Base-by-base conservation (phyloP, 2,329 filamentous ascomycete species). In the Fusarium humuli region DNA sequence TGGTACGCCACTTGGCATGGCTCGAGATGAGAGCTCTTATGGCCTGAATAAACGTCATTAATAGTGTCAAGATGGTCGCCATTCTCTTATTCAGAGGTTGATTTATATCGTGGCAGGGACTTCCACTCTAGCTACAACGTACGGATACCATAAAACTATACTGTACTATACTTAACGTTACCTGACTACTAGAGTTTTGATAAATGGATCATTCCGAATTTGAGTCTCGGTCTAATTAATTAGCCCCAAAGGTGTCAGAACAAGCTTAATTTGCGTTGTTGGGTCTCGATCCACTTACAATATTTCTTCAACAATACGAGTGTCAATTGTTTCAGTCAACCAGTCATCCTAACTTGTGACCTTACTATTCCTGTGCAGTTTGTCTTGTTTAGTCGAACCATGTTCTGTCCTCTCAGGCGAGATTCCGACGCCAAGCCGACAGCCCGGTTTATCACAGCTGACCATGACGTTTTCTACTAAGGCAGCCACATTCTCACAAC, bases 401-500 rank as follows among this genome's bases (percentile, higher is more conserved):
- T 11, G 30, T 54, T 29, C 30, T 16, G 34, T 12, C 11, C 10
- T 22, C 16, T 22, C 6, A 20, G 5, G n/a, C 16, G 32, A 44
- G 18, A 34, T 65, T 57, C n/a, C 25, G 23, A 16, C 42, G 48
- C 63, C 62, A 67, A 67, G 63, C 40, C 32, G 22, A 49, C 44
- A 16, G 14, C 20, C 49, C n/a, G 44, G 25, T 41, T 50, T 45
- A 44, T 42, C 27, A 40, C 48, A 27, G 18, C 6, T 27, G 16
- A 40, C 18, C 32, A 59, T 67, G 62, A 48, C 62, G 37, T 53
- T 55, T 23, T 34, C 7, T 32, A 29, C n/a, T 37, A 13, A 70
- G 67, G 63, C 67, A 68, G 27, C 67, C 37, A 41, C 12, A 53
- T 71, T 68, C 32, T 55, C 37, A 25, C 11, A 37, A 30, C 23